These are phyloP conservation scores for Debaryomyces fabryi DNA, from an alignment of 1,139 yeast genomes.

Conservation along the genomic window DNA sequence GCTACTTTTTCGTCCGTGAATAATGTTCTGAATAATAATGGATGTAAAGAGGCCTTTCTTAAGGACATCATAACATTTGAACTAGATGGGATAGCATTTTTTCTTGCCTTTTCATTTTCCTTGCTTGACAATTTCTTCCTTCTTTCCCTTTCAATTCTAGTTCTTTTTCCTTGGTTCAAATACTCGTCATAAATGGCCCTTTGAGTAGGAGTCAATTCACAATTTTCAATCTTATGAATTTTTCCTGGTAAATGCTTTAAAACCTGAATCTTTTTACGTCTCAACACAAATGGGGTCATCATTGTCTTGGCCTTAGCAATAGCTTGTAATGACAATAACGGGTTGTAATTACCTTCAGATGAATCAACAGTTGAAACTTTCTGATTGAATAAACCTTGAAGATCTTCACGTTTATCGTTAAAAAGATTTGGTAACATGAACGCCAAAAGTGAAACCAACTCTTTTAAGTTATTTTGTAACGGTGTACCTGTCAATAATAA, in stretches of 20 bases:
- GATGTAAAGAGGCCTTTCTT: slow-evolving; percentile 77
- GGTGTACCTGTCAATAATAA: slow-evolving; percentile 95
- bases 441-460: slow-evolving; percentile 83
- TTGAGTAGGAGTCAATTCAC: slow-evolving; percentile 66
- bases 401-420: slow-evolving; percentile 78
- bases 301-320: slow-evolving; percentile 90
- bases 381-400: slow-evolving; percentile 81
- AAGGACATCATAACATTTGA: slow-evolving; percentile 68
- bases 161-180: slow-evolving; percentile 48
- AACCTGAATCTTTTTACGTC: slow-evolving; percentile 92
- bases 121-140: slow-evolving; percentile 45
- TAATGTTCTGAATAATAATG: slow-evolving; percentile 63
- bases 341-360: slow-evolving; percentile 59
- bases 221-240: slow-evolving; percentile 60
- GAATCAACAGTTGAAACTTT: slow-evolving; percentile 64
- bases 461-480: slow-evolving; percentile 86
- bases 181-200: slow-evolving; percentile 60
- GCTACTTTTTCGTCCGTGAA: slow-evolving; percentile 58
- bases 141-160: slow-evolving; percentile 53
- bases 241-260: slow-evolving; percentile 85
- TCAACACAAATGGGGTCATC: slow-evolving; percentile 96
- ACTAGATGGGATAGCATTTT: slow-evolving; percentile 41
- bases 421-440: slow-evolving; percentile 87
- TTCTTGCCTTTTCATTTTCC: slow-evolving; percentile 39
- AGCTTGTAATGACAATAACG: slow-evolving; percentile 86